phyloP scores from a whole-genome alignment of 257 asterid species.

The Ligustrum vulgare region DNA sequence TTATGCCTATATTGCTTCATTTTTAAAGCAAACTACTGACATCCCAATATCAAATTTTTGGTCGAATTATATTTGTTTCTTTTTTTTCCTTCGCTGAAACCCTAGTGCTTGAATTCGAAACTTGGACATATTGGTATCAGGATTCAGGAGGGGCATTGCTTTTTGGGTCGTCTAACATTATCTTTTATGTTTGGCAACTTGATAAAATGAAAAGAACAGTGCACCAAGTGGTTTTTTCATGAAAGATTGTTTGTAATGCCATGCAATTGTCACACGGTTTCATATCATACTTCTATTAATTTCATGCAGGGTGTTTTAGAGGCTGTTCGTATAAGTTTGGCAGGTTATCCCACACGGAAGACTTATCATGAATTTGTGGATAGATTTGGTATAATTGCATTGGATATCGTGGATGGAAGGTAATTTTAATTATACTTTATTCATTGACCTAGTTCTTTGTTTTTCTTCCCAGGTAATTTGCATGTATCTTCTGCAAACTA shows the following conservation, averaged over 20 bases:
- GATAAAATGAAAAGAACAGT: not conserved
- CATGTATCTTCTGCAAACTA: not conserved
- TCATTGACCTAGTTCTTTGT: slow-evolving; percentile 13
- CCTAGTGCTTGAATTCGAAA: not conserved
- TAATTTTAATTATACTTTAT: slow-evolving; percentile 36
- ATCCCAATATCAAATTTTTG: not conserved
- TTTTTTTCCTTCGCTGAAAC: not conserved
- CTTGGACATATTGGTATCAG: slow-evolving; percentile 1
- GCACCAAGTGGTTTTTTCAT: not conserved
- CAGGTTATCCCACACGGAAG: slow-evolving; percentile 98
- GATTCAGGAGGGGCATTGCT: not conserved
- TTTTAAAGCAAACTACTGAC: not conserved
- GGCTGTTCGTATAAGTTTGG: slow-evolving; percentile 99
- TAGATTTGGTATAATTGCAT: slow-evolving; percentile 85
- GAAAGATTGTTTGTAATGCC: not conserved
- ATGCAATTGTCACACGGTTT: not conserved
- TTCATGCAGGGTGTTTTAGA: slow-evolving; percentile 91
- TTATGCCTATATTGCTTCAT: not conserved
- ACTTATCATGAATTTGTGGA: slow-evolving; percentile 91
- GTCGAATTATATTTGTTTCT: not conserved
- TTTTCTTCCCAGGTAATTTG: not conserved
- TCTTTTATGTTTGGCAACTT: not conserved
- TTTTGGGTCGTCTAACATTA: not conserved
- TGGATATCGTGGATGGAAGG: slow-evolving; percentile 80
- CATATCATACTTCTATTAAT: slow-evolving; percentile 18